Percentiles rank a stretch among this genome's conserved stretches.
Evolutionary conservation across 192 early-diverging fungal species (phyloP).

Genomic region (Backusella luteola): DNA sequence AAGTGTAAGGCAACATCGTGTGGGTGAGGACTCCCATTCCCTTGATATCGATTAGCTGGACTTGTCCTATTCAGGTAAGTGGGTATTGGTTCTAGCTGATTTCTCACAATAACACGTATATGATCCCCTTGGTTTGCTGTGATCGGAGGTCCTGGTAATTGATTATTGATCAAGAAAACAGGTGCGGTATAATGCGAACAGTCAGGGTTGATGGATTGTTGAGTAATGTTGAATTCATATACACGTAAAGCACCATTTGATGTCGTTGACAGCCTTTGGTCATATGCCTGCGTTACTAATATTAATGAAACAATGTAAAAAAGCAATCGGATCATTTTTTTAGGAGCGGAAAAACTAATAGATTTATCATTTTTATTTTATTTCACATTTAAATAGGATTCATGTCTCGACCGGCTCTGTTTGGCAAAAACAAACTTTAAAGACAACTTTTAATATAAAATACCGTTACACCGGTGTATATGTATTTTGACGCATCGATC

Average conservation of each 20-base stretch:
- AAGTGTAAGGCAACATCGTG: conserved; percentile 41
- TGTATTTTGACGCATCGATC: neutral
- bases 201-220: conserved; percentile 16
- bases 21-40: neutral
- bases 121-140: conserved; percentile 51
- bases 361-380: neutral
- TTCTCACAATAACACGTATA: conserved; percentile 45
- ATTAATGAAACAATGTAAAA: neutral
- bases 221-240: conserved; percentile 32
- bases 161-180: conserved; percentile 23
- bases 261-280: neutral
- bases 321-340: conserved; percentile 12
- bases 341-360: neutral
- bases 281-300: neutral
- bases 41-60: neutral
- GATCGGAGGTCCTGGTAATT: conserved; percentile 46
- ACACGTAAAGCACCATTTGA: neutral
- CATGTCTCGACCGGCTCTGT: neutral
- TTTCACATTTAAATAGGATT: neutral
- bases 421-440: neutral
- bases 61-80: conserved; percentile 27
- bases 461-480: neutral
- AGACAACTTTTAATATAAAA: neutral
- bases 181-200: conserved; percentile 17
- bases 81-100: conserved; percentile 15